phyloP scores from a whole-genome alignment of 805 yeast genomes.

The Vanderwaltozyma yarrowii region DNA sequence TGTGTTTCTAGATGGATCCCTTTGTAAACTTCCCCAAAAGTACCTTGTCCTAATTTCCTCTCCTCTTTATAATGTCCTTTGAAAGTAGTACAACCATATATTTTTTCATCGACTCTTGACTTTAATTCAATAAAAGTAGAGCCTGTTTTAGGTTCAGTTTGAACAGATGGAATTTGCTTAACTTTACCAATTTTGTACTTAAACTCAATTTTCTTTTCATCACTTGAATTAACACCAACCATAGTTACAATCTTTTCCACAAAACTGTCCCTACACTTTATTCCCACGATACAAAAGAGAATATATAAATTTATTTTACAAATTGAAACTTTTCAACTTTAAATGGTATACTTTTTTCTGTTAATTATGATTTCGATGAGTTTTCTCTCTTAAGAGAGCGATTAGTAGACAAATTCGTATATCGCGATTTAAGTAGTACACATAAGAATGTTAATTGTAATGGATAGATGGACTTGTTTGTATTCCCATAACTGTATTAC shows the following conservation, averaged over 20 bases:
- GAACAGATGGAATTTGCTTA: constrained; percentile 25
- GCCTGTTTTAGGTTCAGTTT: constrained; percentile 19
- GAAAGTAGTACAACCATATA: constrained; percentile 27
- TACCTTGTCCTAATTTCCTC: constrained; percentile 69
- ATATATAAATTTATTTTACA: too few relatives aligned
- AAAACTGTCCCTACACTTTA: too few relatives aligned
- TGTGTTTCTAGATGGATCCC: constrained; percentile 44
- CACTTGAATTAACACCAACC: not conserved
- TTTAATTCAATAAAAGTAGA: constrained; percentile 20
- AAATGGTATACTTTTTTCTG: too few relatives aligned
- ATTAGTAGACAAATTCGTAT: too few relatives aligned
- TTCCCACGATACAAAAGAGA: too few relatives aligned
- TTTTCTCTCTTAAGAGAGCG: too few relatives aligned
- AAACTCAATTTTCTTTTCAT: constrained; percentile 7
- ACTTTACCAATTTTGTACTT: constrained; percentile 29
- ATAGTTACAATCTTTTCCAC: not conserved
- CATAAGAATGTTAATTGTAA: too few relatives aligned
- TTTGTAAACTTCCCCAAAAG: constrained; percentile 81
- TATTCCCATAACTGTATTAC: too few relatives aligned
- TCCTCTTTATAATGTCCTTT: constrained; percentile 24
- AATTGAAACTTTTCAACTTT: too few relatives aligned
- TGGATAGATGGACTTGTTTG: too few relatives aligned
- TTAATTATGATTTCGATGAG: too few relatives aligned
- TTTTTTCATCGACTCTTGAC: constrained; percentile 17
- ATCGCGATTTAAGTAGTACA: too few relatives aligned